Evolutionary conservation across 1,284 basidiomycete species (phyloP), one percentile per base, ranked within the genome.

Genomic region (Ceratobasidium sp.): DNA sequence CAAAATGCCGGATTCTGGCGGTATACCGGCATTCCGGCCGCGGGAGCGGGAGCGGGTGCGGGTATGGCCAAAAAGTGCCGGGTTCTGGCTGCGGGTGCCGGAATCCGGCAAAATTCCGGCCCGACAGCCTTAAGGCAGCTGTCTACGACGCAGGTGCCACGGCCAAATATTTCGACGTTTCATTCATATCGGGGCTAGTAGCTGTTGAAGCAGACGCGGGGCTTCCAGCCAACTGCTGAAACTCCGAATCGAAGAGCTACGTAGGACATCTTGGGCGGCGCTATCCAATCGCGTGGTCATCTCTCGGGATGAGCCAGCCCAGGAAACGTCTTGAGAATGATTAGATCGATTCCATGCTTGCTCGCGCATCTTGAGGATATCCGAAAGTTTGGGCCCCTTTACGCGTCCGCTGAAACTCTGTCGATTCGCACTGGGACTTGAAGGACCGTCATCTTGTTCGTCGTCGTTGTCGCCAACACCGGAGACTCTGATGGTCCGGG

Each of bases 371-470:
- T 33, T 41, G 20, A 73, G 57, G n/a, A 73, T 73, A 14, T 73
- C 70, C 23, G 70, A 73, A 33, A 73, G 70, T 1, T 35, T 59
- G 1, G 57, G 46, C 10, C 70, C 70, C n/a, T 46, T 73, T 41
- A 73, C 60, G 3, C 38, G n/a, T 10, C 50, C 70, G 20, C 23
- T 20, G 30, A 73, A 54, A 41, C 70, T 73, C 14, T 57, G 55
- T 30, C 70, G 55, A 12, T 57, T 57, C 14, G 70, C 70, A 35
- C 70, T 73, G 1, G 70, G 70, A 48, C 70, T 73, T 30, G 70
- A 55, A 33, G 70, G 57, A 16, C 44, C 55, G 2, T 62, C 70
- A 1, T 73, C 57, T 44, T 62, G 30, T 7, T 73, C 70, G 2
- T 50, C 46, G 20, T 73, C 70, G 27, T 33, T 50, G 8, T 33